Evolutionary conservation across 2,329 filamentous ascomycete species (phyloP).

Genomic region (Fusarium denticulatum): DNA sequence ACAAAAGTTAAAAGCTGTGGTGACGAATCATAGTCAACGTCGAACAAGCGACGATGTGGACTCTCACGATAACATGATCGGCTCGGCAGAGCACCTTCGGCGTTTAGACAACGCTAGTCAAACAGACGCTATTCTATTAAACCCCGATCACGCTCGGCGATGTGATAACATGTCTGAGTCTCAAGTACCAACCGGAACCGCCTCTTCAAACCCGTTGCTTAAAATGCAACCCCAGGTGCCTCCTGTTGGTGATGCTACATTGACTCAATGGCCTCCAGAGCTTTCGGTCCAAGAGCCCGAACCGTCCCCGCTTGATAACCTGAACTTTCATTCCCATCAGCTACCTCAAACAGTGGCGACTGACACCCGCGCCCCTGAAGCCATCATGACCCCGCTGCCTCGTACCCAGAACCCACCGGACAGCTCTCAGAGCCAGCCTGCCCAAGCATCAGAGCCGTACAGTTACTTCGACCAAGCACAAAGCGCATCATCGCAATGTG

Average conservation of each 20-base stretch:
- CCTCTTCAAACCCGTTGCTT: not conserved
- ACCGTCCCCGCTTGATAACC: not conserved
- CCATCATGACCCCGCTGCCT: not conserved
- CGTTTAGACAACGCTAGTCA: no score
- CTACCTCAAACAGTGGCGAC: not conserved
- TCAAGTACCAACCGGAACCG: fast-evolving
- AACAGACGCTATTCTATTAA: no score
- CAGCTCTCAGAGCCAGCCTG: not conserved
- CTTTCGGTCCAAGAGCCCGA: no score
- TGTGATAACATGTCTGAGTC: fast-evolving
- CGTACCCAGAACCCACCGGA: not conserved
- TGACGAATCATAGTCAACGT: not conserved
- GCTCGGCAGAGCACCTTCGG: not conserved
- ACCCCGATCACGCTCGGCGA: not conserved
- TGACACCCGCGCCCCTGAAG: not conserved
- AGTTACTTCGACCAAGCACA: not conserved
- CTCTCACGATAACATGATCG: not conserved
- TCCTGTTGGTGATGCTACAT: fast-evolving
- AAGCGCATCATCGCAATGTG: not conserved
- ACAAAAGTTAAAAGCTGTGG: fast-evolving
- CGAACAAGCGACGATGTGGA: not conserved
- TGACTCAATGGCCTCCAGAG: not conserved
- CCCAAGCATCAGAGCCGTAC: fast-evolving
- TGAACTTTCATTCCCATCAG: not conserved
- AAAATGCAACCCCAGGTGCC: not conserved